A percentile compares a stretch with the other conserved stretches of the same genome.
Evolutionary conservation across 345 rosid genomes (phyloP).

Genomic region (Brassica incana): DNA sequence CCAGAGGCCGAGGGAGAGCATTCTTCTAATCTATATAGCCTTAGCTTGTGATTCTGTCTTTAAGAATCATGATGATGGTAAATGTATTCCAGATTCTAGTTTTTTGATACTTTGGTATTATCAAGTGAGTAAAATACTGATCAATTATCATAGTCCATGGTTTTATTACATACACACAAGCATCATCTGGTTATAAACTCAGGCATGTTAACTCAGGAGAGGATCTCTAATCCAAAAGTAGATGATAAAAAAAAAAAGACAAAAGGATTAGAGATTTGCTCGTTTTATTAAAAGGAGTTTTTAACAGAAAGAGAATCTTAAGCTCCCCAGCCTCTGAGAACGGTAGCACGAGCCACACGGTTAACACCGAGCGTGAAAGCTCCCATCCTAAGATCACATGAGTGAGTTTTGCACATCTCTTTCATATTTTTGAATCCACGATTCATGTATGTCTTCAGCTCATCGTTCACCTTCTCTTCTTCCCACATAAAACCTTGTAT

Average conservation of each 20-base stretch:
- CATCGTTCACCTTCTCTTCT: slow-evolving; percentile 86
- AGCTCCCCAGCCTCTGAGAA: slow-evolving; percentile 95
- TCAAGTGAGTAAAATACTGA: not conserved
- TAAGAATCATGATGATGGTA: not conserved
- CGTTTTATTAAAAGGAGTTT: slow-evolving; percentile 23
- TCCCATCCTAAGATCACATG: slow-evolving; percentile 94
- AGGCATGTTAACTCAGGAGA: slow-evolving; percentile 18
- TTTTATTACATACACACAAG: slow-evolving; percentile 12
- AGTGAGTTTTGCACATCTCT: slow-evolving; percentile 84
- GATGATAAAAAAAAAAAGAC: not conserved
- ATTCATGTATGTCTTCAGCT: slow-evolving; percentile 79
- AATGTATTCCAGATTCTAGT: not conserved
- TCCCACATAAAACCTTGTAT: slow-evolving; percentile 99
- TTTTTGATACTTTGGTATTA: slow-evolving; percentile 2
- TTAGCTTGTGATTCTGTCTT: slow-evolving; percentile 5
- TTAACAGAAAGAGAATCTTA: slow-evolving; percentile 30
- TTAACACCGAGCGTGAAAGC: slow-evolving; percentile 96
- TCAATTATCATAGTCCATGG: not conserved
- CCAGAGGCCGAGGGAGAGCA: slow-evolving; percentile 83
- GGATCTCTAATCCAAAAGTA: not conserved
- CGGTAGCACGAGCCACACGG: slow-evolving; percentile 89
- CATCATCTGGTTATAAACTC: slow-evolving; percentile 27
- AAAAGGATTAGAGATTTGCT: not conserved
- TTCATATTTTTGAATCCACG: slow-evolving; percentile 75
- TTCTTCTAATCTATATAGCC: slow-evolving; percentile 5